Percentiles rank a stretch among this genome's conserved stretches.
phyloP scores from a whole-genome alignment of 2,329 filamentous ascomycete species.

The Colletotrichum musicola region DNA sequence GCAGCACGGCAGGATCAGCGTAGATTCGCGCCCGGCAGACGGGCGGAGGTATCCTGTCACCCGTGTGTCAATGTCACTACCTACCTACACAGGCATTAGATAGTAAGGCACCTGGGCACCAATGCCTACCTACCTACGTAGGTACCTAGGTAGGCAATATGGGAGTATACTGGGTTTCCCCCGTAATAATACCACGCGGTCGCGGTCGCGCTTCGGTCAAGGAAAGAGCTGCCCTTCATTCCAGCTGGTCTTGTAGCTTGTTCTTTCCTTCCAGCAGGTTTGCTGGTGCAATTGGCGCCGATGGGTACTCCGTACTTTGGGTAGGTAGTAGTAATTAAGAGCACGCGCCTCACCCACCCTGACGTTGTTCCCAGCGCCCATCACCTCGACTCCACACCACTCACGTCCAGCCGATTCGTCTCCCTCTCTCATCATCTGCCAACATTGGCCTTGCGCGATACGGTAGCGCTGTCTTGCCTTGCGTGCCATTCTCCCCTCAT shows the following conservation, averaged over 20 bases:
- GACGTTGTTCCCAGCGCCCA: background rate
- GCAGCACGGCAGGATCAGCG: too few species aligned
- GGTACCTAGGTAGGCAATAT: constrained; percentile 5
- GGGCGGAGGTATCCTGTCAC: too few species aligned
- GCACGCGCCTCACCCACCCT: background rate
- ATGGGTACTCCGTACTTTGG: background rate
- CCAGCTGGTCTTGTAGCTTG: background rate
- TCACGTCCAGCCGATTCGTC: background rate
- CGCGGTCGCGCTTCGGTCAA: background rate
- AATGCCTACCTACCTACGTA: constrained; percentile 5
- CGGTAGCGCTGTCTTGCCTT: background rate
- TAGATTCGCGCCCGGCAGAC: too few species aligned
- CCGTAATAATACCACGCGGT: background rate
- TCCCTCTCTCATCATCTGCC: background rate
- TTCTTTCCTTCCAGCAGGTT: background rate
- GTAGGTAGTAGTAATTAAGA: background rate
- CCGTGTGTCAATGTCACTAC: too few species aligned
- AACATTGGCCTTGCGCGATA: background rate
- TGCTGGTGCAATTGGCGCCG: background rate
- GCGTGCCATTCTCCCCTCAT: background rate
- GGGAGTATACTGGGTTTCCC: background rate
- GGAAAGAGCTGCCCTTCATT: background rate
- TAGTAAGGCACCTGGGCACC: background rate
- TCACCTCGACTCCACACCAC: background rate
- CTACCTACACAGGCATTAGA: too few species aligned